Evolutionary conservation across 1,284 basidiomycete species (phyloP).

Genomic region (Moesziomyces antarcticus): DNA sequence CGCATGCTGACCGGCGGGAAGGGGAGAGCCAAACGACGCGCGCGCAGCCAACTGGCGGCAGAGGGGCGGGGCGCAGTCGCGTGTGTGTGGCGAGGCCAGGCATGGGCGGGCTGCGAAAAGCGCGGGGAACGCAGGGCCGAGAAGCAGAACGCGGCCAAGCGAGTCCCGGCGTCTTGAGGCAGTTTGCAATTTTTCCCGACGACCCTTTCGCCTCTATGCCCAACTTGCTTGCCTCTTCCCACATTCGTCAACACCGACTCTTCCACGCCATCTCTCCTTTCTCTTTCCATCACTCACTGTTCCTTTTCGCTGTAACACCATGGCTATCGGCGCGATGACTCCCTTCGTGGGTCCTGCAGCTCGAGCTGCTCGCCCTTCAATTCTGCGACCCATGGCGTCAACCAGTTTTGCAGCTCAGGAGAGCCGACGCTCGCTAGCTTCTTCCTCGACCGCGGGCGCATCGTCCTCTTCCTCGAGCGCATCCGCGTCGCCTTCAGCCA

Average conservation of each 20-base stretch:
- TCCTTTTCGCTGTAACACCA: not conserved
- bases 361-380: not conserved
- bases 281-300: no score
- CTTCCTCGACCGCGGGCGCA: not conserved
- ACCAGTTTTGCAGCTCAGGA: not conserved
- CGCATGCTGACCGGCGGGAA: not conserved
- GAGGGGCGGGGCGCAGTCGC: conserved; percentile 9
- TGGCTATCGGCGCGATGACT: not conserved
- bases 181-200: conserved; percentile 5
- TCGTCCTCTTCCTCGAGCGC: conserved; percentile 6
- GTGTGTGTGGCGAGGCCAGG: conserved; percentile 12
- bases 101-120: not conserved
- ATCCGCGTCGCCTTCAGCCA: conserved; percentile 4
- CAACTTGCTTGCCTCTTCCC: no score
- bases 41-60: not conserved
- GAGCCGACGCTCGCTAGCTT: not conserved
- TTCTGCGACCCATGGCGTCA: no score
- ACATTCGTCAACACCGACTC: conserved; percentile 1
- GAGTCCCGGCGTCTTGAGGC: conserved; percentile 7
- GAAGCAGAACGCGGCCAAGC: not conserved
- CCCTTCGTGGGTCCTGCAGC: not conserved
- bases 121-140: not conserved
- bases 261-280: no score
- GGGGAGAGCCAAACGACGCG: not conserved
- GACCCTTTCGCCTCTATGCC: not conserved